A percentile compares a stretch with the other conserved stretches of the same genome.
Evolutionary conservation across 257 asterid genomes (phyloP).

Genomic region (Anisodus tanguticus): DNA sequence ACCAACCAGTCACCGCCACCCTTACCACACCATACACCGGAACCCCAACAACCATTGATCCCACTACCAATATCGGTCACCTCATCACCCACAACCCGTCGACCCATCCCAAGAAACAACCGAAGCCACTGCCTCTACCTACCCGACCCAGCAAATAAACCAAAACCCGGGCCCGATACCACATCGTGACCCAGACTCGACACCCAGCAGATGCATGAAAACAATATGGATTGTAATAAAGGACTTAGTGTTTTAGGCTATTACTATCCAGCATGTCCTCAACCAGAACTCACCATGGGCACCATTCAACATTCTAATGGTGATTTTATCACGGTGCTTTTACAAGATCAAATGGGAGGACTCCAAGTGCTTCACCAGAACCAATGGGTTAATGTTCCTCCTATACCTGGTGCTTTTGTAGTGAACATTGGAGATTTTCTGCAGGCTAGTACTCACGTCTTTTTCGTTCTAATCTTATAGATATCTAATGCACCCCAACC

Average conservation of each 20-base stretch:
- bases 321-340: not conserved
- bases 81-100: too few species aligned
- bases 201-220: too few species aligned
- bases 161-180: too few species aligned
- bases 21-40: too few species aligned
- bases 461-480: not conserved
- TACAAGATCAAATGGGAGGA: not conserved
- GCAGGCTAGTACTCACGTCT: conserved; percentile 47
- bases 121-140: too few species aligned
- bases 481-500: not conserved
- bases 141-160: too few species aligned
- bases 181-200: too few species aligned
- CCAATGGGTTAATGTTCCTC: conserved; percentile 29
- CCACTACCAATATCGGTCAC: too few species aligned
- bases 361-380: not conserved
- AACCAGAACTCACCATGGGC: not conserved
- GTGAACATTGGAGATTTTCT: conserved; percentile 66
- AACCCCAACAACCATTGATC: too few species aligned
- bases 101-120: too few species aligned
- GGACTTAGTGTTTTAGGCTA: not conserved
- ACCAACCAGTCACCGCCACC: too few species aligned
- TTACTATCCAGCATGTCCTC: not conserved
- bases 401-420: conserved; percentile 52
- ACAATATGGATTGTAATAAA: not conserved
- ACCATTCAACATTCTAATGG: not conserved